Base-by-base conservation (phyloP, 805 yeast species). In the Metschnikowia dekortorum region DNA sequence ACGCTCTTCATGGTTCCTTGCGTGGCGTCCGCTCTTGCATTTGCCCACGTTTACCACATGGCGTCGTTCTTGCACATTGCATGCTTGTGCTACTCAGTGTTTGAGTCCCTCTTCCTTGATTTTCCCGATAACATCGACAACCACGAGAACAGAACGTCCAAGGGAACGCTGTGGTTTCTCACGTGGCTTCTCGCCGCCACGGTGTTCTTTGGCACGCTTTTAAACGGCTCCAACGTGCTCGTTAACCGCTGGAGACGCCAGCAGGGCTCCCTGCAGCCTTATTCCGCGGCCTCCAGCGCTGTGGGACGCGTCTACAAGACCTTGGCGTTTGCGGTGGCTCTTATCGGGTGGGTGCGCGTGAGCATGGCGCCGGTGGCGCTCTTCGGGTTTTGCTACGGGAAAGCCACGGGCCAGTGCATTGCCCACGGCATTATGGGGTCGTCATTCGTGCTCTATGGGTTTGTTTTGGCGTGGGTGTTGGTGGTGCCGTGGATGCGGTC, bases 391-490 rank as follows among this genome's bases (percentile, higher is more conserved):
- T 92, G 98, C 68, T 83, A 89, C 58, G 87, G 79, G 5, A 75
- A 66, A 34, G 94, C 88, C 60, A 83, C 95, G 0, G 98, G 98
- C 26, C 98, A 92, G 68, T 92, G 98, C 66, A 80, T 90, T 38
- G 98, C 98, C 0, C 98, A 92, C 65, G 97, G 97, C 4, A 88
- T 92, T 53, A 92, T 92, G 98, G 98, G 98, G 0, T 79, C 88
- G 26, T 85, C 96, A 0, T 92, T 92, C 59, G 78, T 92, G 9
- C 68, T 76, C 4, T 92, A 92, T 64, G 96, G 97, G 4, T 82
- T 85, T 53, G 68, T 89, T 9, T 75, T 89, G 58, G 65, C 81
- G 2, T 65, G 83, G 60, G 84, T 89, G 60, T 73, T 92, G 47
- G 78, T 83, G 8, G 69, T 89, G 4, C 92, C 94, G 4, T 83